Percentiles rank a stretch among this genome's conserved stretches.
phyloP scores from a whole-genome alignment of 2,329 filamentous ascomycete genomes.

The Proliferodiscus dingleyae region DNA sequence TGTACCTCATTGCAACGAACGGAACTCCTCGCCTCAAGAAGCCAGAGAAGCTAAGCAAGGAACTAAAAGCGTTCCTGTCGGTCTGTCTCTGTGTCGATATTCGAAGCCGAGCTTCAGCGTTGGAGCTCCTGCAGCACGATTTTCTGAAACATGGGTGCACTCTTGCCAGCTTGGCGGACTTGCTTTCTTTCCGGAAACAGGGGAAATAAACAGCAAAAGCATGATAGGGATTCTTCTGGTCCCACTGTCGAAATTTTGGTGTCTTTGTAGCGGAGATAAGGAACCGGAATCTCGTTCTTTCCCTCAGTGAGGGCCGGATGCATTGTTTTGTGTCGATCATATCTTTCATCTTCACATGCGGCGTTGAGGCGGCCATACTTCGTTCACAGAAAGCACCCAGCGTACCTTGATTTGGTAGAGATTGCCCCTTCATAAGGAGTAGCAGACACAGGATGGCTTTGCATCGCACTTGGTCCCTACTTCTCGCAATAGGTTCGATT shows the following conservation, averaged over 20 bases:
- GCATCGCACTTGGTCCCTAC: too few species aligned
- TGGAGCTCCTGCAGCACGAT: conserved; percentile 85
- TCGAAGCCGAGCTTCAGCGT: conserved; percentile 84
- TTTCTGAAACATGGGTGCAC: conserved; percentile 92
- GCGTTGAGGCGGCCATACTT: conserved; percentile 22
- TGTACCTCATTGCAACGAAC: conserved; percentile 97
- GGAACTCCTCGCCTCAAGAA: conserved; percentile 96
- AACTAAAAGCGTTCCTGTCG: conserved; percentile 93
- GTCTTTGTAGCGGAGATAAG: conserved; percentile 6
- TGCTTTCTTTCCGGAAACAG: conserved; percentile 82
- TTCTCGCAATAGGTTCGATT: too few species aligned
- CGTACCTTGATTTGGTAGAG: too few species aligned
- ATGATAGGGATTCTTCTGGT: conserved; percentile 4
- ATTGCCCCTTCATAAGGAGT: too few species aligned
- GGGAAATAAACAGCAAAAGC: conserved; percentile 45
- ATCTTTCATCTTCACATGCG: conserved; percentile 18
- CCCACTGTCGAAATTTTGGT: conserved; percentile 8
- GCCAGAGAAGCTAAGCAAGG: conserved; percentile 95
- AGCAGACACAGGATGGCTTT: not conserved
- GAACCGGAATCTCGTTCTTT: conserved; percentile 10
- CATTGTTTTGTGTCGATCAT: conserved; percentile 18
- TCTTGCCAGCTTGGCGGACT: conserved; percentile 73
- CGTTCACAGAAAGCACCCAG: not conserved
- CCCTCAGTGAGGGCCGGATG: conserved; percentile 15
- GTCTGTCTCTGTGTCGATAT: conserved; percentile 97